phyloP scores from a whole-genome alignment of 1,139 yeast genomes.

The Geotrichum bryndzae region DNA sequence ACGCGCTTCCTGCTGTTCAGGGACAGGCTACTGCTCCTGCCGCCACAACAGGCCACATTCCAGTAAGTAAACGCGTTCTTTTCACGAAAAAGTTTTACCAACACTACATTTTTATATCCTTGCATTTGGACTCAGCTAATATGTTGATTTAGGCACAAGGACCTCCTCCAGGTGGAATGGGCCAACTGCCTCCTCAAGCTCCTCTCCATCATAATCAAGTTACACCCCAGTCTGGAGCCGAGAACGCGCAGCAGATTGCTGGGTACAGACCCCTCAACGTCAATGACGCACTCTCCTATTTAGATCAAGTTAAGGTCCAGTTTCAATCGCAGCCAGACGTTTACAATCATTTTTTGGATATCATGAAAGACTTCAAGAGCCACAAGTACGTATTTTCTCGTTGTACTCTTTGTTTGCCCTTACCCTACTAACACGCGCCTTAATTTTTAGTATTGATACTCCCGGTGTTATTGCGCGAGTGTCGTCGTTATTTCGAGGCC shows the following conservation, averaged over 20 bases:
- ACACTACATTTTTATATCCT: background rate
- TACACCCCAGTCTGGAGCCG: conserved; percentile 8
- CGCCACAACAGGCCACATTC: conserved; percentile 11
- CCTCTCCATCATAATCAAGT: conserved; percentile 12
- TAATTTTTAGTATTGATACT: conserved; percentile 64
- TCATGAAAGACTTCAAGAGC: conserved; percentile 96
- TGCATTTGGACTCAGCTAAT: background rate
- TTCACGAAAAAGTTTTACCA: background rate
- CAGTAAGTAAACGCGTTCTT: conserved; percentile 3
- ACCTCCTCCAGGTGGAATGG: conserved; percentile 15
- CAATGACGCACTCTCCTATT: conserved; percentile 88
- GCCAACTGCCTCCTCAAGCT: conserved; percentile 14
- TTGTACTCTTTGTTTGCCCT: no score
- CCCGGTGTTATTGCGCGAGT: conserved; percentile 98
- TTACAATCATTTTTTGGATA: conserved; percentile 89
- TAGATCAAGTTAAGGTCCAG: conserved; percentile 92
- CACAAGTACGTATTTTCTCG: conserved; percentile 50
- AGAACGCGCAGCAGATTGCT: conserved; percentile 26
- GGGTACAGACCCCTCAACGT: conserved; percentile 84
- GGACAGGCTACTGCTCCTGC: conserved; percentile 23
- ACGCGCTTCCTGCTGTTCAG: conserved; percentile 24
- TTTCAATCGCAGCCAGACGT: conserved; percentile 91
- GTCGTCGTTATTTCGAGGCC: conserved; percentile 83
- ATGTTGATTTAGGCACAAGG: conserved; percentile 8
- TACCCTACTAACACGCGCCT: conserved; percentile 6